phyloP scores from a whole-genome alignment of 2,329 filamentous ascomycete genomes.

The Madurella fahalii region DNA sequence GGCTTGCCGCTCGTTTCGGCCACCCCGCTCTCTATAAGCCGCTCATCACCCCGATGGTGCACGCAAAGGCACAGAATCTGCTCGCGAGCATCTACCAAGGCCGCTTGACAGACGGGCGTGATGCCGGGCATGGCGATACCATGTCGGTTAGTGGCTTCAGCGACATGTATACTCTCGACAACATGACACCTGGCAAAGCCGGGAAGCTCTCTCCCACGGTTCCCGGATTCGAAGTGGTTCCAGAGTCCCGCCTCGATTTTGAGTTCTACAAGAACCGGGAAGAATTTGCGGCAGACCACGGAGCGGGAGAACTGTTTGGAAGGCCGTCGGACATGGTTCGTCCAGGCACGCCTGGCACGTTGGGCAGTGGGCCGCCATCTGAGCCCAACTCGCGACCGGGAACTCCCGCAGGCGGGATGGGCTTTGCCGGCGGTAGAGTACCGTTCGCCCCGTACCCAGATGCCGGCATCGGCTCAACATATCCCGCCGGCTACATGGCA shows the following conservation, averaged over 20 bases:
- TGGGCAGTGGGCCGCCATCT: constrained; percentile 38
- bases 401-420: constrained; percentile 43
- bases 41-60: constrained; percentile 91
- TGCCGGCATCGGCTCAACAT: constrained; percentile 13
- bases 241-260: constrained; percentile 82
- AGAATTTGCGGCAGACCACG: constrained; percentile 83
- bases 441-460: constrained; percentile 25
- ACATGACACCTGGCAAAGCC: constrained; percentile 67
- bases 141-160: constrained; percentile 68
- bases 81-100: constrained; percentile 84
- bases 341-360: constrained; percentile 57
- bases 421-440: constrained; percentile 29
- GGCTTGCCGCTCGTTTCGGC: constrained; percentile 73
- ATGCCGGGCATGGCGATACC: constrained; percentile 49
- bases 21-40: constrained; percentile 88
- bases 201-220: constrained; percentile 37
- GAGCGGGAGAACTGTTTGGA: constrained; percentile 69
- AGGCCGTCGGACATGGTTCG: constrained; percentile 55
- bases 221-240: constrained; percentile 84
- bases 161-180: constrained; percentile 73
- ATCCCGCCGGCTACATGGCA: constrained; percentile 12
- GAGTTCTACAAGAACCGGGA: constrained; percentile 86
- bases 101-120: constrained; percentile 64
- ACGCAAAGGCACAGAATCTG: constrained; percentile 81
- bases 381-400: constrained; percentile 46